These are phyloP conservation scores for Naegleria fowleri DNA, from an alignment of 208 protist genomes.

Conservation along the genomic window DNA sequence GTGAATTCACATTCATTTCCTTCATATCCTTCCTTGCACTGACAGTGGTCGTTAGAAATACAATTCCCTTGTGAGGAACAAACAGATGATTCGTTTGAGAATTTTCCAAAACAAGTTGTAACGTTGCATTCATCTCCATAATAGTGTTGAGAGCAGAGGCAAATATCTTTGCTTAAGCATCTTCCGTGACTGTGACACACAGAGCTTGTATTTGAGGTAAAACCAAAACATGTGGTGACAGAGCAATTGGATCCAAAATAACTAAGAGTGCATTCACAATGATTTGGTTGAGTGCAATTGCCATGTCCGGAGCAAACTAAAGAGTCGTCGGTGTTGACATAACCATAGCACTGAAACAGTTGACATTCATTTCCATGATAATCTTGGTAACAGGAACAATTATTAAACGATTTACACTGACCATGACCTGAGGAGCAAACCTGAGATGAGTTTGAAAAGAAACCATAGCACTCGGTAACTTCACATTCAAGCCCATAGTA, in stretches of 20 bases:
- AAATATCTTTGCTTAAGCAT: background rate
- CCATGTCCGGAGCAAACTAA: background rate
- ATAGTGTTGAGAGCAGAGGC: background rate
- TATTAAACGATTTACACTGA: background rate
- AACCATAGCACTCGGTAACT: background rate
- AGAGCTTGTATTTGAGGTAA: background rate
- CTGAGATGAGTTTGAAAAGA: background rate
- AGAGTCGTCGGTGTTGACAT: background rate
- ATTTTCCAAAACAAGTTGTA: background rate
- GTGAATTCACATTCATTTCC: background rate
- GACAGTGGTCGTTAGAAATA: background rate
- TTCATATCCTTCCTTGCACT: background rate
- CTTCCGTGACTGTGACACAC: background rate
- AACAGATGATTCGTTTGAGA: background rate
- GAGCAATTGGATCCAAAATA: background rate
- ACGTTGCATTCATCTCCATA: background rate
- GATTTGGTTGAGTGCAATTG: background rate
- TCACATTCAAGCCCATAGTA: constrained; percentile 9
- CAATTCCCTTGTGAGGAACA: background rate
- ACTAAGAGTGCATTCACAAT: background rate
- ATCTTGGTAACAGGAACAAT: background rate
- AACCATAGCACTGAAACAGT: background rate
- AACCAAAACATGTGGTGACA: background rate
- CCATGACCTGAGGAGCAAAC: background rate
- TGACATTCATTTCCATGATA: background rate